Conservation (phyloP, 192 early-diverging fungal genomes). For the Podila epigama region DNA sequence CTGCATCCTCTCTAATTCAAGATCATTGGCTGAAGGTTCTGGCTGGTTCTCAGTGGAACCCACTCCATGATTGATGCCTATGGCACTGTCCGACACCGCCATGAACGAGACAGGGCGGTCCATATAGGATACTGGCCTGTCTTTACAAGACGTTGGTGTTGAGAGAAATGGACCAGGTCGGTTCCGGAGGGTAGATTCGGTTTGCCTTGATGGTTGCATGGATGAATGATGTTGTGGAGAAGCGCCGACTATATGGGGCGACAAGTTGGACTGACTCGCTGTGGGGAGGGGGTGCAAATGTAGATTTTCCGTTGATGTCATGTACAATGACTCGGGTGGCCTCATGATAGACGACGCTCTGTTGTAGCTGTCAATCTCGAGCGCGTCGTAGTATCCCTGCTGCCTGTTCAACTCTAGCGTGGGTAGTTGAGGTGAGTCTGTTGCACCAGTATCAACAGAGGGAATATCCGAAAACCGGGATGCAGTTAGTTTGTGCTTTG, state of each 20-base stretch:
- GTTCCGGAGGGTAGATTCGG: neutral
- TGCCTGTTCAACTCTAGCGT: neutral
- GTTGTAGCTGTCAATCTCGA: neutral
- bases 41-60: neutral
- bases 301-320: neutral
- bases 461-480: neutral
- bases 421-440: too few relatives aligned
- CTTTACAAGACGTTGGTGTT: neutral
- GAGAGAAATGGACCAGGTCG: neutral
- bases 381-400: neutral
- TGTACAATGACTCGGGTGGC: neutral
- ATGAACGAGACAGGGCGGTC: neutral
- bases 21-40: neutral
- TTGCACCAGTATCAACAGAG: neutral
- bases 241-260: too few relatives aligned
- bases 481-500: neutral
- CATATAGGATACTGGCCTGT: constrained; percentile 2
- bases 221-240: neutral
- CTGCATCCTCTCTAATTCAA: constrained; percentile 21
- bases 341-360: neutral
- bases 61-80: neutral
- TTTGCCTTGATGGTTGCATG: neutral
- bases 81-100: neutral
- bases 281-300: neutral
- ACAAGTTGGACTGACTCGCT: too few relatives aligned